Evolutionary conservation across 164 flowering plant genomes (phyloP).

Genomic region (Liquidambar formosana): DNA sequence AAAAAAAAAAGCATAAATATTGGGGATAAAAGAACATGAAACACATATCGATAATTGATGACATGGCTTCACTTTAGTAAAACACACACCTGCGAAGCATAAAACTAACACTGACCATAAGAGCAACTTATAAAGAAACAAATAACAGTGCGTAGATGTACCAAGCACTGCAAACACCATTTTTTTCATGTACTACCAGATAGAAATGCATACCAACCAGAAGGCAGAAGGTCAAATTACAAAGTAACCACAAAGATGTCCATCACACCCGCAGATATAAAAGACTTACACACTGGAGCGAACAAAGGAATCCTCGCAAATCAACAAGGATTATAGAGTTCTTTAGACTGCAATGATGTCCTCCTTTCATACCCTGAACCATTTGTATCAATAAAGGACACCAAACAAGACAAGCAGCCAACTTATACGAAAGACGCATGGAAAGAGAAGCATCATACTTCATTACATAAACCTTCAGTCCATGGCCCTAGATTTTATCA

Average conservation of each 20-base stretch:
- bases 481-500: constrained; percentile 39
- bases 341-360: constrained; percentile 25
- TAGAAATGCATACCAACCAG: constrained; percentile 18
- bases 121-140: neutral
- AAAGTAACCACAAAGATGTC: constrained; percentile 21
- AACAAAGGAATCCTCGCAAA: constrained; percentile 26
- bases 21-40: too few relatives aligned
- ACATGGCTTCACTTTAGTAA: too few relatives aligned
- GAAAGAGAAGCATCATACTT: constrained; percentile 22
- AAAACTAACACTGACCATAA: neutral
- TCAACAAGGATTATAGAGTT: constrained; percentile 28
- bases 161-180: neutral
- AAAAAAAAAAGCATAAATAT: too few relatives aligned
- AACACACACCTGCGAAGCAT: neutral
- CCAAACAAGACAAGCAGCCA: constrained; percentile 24
- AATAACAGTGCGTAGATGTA: neutral
- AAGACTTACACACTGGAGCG: constrained; percentile 33
- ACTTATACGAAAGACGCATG: constrained; percentile 16
- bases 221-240: constrained; percentile 17
- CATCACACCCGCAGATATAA: constrained; percentile 31
- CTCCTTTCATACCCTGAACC: constrained; percentile 19
- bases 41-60: too few relatives aligned
- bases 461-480: constrained; percentile 12
- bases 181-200: constrained; percentile 6
- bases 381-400: constrained; percentile 20